These are phyloP conservation scores for Streptanthus diversifolius DNA, from an alignment of 345 rosid species.

Conservation along the genomic window DNA sequence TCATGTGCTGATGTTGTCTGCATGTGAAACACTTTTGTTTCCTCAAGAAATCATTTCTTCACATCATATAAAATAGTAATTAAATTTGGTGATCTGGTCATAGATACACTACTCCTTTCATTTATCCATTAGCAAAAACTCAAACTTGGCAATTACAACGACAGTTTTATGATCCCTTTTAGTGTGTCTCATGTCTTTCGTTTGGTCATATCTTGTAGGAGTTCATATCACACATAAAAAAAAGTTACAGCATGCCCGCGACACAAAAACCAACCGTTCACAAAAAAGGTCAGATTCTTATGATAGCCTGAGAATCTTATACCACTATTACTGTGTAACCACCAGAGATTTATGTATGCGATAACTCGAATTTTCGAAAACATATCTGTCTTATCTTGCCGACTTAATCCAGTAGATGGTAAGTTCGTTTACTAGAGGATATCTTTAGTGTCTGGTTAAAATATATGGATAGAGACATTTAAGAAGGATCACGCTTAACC, in stretches of 20 bases:
- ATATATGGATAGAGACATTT: conserved; percentile 25
- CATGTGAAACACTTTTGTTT: conserved; percentile 25
- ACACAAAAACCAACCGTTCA: conserved; percentile 13
- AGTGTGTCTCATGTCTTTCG: neutral
- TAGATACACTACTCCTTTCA: conserved; percentile 12
- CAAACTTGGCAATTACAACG: neutral
- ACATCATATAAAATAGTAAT: neutral
- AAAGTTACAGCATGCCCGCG: conserved; percentile 9
- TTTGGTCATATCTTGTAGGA: neutral
- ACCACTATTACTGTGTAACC: neutral
- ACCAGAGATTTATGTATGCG: conserved; percentile 8
- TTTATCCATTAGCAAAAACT: conserved; percentile 13
- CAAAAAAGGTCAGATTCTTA: conserved; percentile 12
- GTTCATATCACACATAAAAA: conserved; percentile 17
- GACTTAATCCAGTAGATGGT: conserved; percentile 11
- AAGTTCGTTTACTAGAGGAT: conserved; percentile 14
- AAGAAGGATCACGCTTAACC: conserved; percentile 14
- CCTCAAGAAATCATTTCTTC: conserved; percentile 6
- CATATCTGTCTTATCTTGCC: conserved; percentile 19
- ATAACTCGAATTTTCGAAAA: neutral
- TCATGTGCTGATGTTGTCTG: conserved; percentile 33
- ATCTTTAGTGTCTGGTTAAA: conserved; percentile 13
- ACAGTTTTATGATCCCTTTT: neutral
- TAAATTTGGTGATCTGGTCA: conserved; percentile 12
- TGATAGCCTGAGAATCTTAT: conserved; percentile 24